phyloP scores from a whole-genome alignment of 1,284 basidiomycete species.

The Puccinia hordei region DNA sequence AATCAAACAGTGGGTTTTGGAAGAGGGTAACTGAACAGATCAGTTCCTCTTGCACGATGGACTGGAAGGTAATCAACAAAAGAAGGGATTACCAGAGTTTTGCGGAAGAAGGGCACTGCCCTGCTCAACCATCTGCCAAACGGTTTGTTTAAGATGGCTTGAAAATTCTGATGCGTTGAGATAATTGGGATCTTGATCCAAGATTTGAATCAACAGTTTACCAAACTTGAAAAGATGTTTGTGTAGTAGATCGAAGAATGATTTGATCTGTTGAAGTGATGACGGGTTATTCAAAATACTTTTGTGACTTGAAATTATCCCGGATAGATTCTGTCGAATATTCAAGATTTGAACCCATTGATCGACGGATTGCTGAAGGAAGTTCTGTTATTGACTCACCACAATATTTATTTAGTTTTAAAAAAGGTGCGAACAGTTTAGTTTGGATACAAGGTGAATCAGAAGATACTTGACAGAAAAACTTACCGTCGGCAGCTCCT shows the following conservation, averaged over 20 bases:
- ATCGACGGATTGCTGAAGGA: conserved; percentile 34
- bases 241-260: conserved; percentile 38
- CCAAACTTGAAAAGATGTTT: conserved; percentile 48
- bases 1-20: background rate
- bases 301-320: conserved; percentile 27
- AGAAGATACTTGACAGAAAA: background rate
- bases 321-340: conserved; percentile 26
- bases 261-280: conserved; percentile 28
- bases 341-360: conserved; percentile 28
- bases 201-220: conserved; percentile 38
- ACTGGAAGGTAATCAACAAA: background rate
- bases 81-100: background rate
- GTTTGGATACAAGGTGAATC: background rate
- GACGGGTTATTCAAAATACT: conserved; percentile 25
- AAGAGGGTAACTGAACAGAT: background rate
- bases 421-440: background rate
- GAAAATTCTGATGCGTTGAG: conserved; percentile 24
- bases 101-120: conserved; percentile 5
- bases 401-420: too few relatives aligned
- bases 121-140: conserved; percentile 43
- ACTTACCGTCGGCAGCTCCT: conserved; percentile 38
- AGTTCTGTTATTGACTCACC: conserved; percentile 15
- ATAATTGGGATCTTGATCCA: conserved; percentile 39
- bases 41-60: background rate
- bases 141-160: conserved; percentile 23